Conservation (phyloP, 495 filamentous ascomycete genomes). For the Pyrenula massariospora region DNA sequence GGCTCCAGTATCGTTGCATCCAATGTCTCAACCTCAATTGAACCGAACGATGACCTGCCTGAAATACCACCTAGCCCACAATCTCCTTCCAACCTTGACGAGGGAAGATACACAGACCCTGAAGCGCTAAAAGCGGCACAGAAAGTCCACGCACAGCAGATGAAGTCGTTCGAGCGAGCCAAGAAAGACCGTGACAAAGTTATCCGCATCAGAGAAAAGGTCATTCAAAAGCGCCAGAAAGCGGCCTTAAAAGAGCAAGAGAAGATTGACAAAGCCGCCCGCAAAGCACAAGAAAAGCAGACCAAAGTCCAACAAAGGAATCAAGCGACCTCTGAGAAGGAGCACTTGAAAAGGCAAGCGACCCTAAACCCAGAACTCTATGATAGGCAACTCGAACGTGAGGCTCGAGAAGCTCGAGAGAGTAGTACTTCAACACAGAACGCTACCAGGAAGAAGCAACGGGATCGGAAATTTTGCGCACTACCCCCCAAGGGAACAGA, state of each 20-base stretch:
- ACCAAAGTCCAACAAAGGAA: slow-evolving; percentile 6
- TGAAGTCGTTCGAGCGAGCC: slow-evolving; percentile 48
- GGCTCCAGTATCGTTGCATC: background rate
- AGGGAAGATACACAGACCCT: slow-evolving; percentile 42
- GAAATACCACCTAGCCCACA: slow-evolving; percentile 23
- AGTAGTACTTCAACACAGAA: slow-evolving; percentile 1
- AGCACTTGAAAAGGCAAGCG: background rate
- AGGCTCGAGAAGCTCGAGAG: slow-evolving; percentile 8
- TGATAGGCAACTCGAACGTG: background rate
- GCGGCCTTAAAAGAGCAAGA: slow-evolving; percentile 30
- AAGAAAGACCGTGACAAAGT: slow-evolving; percentile 52
- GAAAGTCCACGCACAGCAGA: slow-evolving; percentile 41
- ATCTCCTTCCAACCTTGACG: slow-evolving; percentile 33
- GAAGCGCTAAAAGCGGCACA: slow-evolving; percentile 52
- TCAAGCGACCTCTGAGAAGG: slow-evolving; percentile 1
- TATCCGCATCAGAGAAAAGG: slow-evolving; percentile 45
- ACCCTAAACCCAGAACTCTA: background rate
- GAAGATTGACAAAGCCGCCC: slow-evolving; percentile 24
- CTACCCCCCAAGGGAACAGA: slow-evolving; percentile 40
- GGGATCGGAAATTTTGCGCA: slow-evolving; percentile 67
- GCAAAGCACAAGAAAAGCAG: slow-evolving; percentile 20
- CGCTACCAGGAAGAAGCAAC: slow-evolving; percentile 20
- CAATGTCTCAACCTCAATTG: background rate
- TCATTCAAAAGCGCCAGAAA: slow-evolving; percentile 42
- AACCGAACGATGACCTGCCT: slow-evolving; percentile 10